phyloP scores from a whole-genome alignment of 2,329 filamentous ascomycete genomes.

The Aspergillus novoparasiticus region DNA sequence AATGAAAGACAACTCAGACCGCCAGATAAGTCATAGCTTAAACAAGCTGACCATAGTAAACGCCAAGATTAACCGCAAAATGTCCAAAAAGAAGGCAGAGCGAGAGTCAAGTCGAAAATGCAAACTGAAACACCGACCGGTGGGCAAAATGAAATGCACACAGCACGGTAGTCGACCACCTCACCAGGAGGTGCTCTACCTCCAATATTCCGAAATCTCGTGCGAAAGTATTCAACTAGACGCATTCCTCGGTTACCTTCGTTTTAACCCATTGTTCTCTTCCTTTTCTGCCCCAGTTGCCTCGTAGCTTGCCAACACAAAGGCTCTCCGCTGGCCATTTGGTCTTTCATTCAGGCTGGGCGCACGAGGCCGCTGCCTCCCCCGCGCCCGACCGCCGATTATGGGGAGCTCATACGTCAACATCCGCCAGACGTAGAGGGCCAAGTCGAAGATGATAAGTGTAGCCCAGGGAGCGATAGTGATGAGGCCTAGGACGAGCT shows the following conservation, averaged over 20 bases:
- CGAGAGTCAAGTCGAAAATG: background rate
- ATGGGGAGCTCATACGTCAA: slow-evolving; percentile 61
- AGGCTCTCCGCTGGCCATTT: slow-evolving; percentile 44
- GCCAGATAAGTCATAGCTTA: background rate
- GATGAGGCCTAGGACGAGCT: slow-evolving; percentile 64
- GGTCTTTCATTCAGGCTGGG: slow-evolving; percentile 63
- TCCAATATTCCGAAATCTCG: background rate
- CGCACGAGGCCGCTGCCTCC: slow-evolving; percentile 61
- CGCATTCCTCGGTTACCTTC: slow-evolving; percentile 3
- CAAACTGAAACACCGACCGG: too few relatives aligned
- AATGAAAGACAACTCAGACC: background rate
- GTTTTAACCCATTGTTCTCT: slow-evolving; percentile 12
- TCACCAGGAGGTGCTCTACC: background rate
- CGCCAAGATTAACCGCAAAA: background rate
- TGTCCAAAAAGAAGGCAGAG: background rate
- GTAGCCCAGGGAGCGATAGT: slow-evolving; percentile 65
- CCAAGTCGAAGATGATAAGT: slow-evolving; percentile 64
- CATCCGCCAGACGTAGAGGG: slow-evolving; percentile 63
- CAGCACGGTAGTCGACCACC: background rate
- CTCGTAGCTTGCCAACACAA: slow-evolving; percentile 30
- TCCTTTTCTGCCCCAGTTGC: slow-evolving; percentile 11
- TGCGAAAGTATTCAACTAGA: background rate
- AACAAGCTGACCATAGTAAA: background rate
- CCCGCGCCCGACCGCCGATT: slow-evolving; percentile 63
- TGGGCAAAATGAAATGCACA: background rate